Percentiles rank a stretch among this genome's conserved stretches.
Conservation (phyloP, 2,329 filamentous ascomycete genomes). For the Aspergillus puulaauensis region DNA sequence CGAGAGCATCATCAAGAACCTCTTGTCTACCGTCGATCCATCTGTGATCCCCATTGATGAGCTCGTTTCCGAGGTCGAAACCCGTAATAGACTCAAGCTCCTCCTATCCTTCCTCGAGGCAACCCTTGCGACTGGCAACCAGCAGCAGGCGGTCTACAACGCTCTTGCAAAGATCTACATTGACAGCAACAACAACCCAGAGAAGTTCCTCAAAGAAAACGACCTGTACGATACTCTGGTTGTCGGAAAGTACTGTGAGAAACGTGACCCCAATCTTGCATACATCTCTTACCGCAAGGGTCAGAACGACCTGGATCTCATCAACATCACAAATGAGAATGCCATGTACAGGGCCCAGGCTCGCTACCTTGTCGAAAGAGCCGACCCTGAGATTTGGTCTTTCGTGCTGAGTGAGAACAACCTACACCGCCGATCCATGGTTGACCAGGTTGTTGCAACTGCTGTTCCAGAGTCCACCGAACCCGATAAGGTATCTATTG, state of each 20-base stretch:
- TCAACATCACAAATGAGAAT: conserved; percentile 98
- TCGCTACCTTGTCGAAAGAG: conserved; percentile 87
- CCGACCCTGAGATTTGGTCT: conserved; percentile 85
- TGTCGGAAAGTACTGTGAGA: conserved; percentile 98
- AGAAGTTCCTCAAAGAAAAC: conserved; percentile 96
- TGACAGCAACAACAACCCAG: conserved; percentile 95
- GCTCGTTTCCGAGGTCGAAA: conserved; percentile 91
- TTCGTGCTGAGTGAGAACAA: conserved; percentile 97
- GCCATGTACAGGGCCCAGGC: conserved; percentile 99
- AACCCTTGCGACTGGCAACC: conserved; percentile 83
- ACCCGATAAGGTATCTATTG: conserved; percentile 90
- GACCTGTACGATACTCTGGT: conserved; percentile 90
- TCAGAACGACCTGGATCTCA: conserved; percentile 93
- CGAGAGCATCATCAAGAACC: conserved; percentile 90
- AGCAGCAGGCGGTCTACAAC: conserved; percentile 96
- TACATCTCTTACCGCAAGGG: conserved; percentile 96
- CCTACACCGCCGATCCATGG: conserved; percentile 85
- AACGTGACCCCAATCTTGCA: conserved; percentile 92
- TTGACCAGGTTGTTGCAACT: conserved; percentile 94
- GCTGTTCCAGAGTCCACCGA: conserved; percentile 91
- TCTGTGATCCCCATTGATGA: conserved; percentile 89
- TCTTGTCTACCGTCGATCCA: conserved; percentile 81
- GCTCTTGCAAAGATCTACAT: conserved; percentile 99
- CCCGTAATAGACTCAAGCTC: conserved; percentile 91
- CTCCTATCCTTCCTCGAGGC: conserved; percentile 94